phyloP scores from a whole-genome alignment of 164 flowering plant species.

The Magnolia officinalis region DNA sequence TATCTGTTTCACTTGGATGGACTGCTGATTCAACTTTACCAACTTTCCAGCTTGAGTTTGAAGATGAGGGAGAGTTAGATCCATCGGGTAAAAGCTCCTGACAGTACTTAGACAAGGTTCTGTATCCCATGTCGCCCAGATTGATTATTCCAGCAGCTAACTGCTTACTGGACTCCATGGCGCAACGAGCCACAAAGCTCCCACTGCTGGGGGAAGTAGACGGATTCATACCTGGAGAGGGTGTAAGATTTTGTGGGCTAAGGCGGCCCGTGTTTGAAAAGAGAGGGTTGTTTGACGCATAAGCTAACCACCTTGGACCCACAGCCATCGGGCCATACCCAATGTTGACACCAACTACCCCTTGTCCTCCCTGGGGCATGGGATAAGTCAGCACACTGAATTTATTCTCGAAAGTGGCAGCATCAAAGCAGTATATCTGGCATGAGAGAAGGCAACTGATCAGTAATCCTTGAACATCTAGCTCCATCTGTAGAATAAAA shows the following conservation, averaged over 20 bases:
- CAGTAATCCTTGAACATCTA: conserved; percentile 8
- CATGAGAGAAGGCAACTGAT: conserved; percentile 18
- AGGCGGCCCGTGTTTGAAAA: conserved; percentile 62
- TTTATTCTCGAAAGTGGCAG: conserved; percentile 81
- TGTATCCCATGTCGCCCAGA: conserved; percentile 90
- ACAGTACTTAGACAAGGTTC: conserved; percentile 76
- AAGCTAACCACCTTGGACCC: conserved; percentile 94
- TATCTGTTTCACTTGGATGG: conserved; percentile 62
- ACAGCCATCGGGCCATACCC: conserved; percentile 99
- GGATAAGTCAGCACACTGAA: conserved; percentile 94
- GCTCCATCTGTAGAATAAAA: not conserved
- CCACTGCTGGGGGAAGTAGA: conserved; percentile 86
- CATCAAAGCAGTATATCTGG: conserved; percentile 96
- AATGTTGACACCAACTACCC: conserved; percentile 54
- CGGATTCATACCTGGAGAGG: conserved; percentile 86
- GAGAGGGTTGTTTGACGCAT: conserved; percentile 81
- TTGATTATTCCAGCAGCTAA: conserved; percentile 79
- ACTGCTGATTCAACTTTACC: conserved; percentile 39
- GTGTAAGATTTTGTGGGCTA: conserved; percentile 80
- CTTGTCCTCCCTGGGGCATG: conserved; percentile 70
- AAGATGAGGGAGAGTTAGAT: conserved; percentile 67
- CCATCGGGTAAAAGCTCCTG: conserved; percentile 87
- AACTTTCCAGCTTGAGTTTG: conserved; percentile 71
- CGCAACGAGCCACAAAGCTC: conserved; percentile 81
- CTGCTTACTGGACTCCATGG: conserved; percentile 93